Base-by-base conservation (phyloP, 495 filamentous ascomycete genomes). In the Penicillium angulare region DNA sequence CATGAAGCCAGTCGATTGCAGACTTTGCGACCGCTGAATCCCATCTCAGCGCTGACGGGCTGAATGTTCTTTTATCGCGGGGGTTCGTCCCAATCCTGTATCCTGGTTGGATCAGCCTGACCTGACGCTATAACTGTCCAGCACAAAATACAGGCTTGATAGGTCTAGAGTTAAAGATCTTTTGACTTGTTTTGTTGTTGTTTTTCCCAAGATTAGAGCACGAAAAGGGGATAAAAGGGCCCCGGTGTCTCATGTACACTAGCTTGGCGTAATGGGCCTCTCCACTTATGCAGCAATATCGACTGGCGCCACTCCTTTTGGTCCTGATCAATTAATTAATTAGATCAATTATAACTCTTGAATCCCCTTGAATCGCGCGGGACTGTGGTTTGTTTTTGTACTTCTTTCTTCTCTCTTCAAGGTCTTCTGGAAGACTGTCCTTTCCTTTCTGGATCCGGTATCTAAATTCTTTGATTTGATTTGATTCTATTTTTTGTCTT, bases 401-500 rank as follows among this genome's bases (percentile, higher is more conserved):
- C 18, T 40, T 46, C 47, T 52, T 65, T 27, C 29, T 52, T 55
- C 49, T 56, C 41, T 52, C 51, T 63, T 55, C 40, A 32, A 57
- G 59, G 73, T 59, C 69, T 72, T 78, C 71, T 69, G 73, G 75
- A 77, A 78, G 70, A 71, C 69, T 59, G 66, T 77, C 70, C 74
- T 59, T 66, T 74, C 69, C 36, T 73, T 78, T 65, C 48, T 48
- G 33, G 43, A 46, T 46, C 18, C 6, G 20, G 43, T n/a, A 46
- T 46, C 26, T 32, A 21, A 22, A 31, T 27, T 5, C 8, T 31
- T 31, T 31, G 5, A 31, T 31, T 31, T 12, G 8, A 43, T 49
- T 55, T 32, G 12, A 18, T 39, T 52, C 43, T 24, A 43, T 24
- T 63, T 65, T 43, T 29, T 40, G 39, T 22, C 22, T 35, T 22